These are phyloP conservation scores for Penicillium coffeae DNA, from an alignment of 495 filamentous ascomycete species.

Conservation along the genomic window DNA sequence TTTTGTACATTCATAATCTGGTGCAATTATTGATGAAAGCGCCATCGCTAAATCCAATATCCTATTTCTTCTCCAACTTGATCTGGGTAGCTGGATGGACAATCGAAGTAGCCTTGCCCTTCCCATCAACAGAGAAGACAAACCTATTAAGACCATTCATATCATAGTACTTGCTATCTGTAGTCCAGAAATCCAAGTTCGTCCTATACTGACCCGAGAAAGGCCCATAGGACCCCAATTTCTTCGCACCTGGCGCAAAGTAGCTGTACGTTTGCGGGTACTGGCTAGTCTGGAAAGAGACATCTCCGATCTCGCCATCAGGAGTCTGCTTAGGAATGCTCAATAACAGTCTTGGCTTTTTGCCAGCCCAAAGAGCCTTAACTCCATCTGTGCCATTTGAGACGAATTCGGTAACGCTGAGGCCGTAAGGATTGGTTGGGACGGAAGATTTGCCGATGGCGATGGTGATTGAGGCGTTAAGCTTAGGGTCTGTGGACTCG, in stretches of 20 bases:
- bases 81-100: not conserved
- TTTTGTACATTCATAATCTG: not conserved
- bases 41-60: not conserved
- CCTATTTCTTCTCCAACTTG: not conserved
- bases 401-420: slow-evolving; percentile 44
- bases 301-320: not conserved
- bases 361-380: not conserved
- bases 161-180: slow-evolving; percentile 1
- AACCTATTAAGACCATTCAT: not conserved
- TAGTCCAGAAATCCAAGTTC: not conserved
- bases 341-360: not conserved
- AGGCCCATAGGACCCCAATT: not conserved
- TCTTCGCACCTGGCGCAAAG: not conserved
- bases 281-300: not conserved
- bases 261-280: not conserved
- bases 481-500: too few relatives aligned
- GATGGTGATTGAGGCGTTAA: too few relatives aligned
- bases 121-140: slow-evolving; percentile 1
- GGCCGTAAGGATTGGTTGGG: slow-evolving; percentile 29
- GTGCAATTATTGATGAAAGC: not conserved
- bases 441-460: slow-evolving; percentile 31
- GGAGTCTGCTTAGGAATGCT: not conserved
- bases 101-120: not conserved
- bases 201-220: slow-evolving; percentile 4
- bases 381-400: slow-evolving; percentile 41